Evolutionary conservation across 345 rosid species (phyloP).

Genomic region (Salix exigua): DNA sequence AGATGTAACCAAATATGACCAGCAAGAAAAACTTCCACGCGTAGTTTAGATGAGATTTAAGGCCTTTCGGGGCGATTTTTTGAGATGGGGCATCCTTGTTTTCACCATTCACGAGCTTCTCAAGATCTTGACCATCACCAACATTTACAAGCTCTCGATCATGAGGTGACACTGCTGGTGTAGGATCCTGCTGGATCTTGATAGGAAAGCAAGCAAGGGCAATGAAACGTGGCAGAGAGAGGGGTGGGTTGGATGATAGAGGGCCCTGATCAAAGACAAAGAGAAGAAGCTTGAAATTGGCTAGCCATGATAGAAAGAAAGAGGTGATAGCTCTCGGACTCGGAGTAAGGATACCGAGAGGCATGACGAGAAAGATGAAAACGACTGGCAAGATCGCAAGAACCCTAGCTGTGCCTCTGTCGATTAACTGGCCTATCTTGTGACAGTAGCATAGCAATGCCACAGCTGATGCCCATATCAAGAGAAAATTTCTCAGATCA

Average conservation of each 20-base stretch:
- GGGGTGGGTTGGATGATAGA: conserved; percentile 7
- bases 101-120: background rate
- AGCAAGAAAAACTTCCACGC: conserved; percentile 13
- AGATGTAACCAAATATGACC: conserved; percentile 3
- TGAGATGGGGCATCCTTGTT: background rate
- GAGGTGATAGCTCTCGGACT: background rate
- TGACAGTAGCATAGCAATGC: conserved; percentile 9
- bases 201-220: conserved; percentile 26
- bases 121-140: background rate
- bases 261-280: conserved; percentile 18
- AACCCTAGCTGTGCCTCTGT: background rate
- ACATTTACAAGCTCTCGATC: background rate
- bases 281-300: conserved; percentile 20
- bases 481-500: background rate
- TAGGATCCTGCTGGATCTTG: conserved; percentile 6
- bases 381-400: background rate
- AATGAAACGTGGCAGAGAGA: conserved; percentile 9
- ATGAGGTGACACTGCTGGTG: background rate
- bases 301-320: conserved; percentile 16
- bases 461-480: conserved; percentile 7
- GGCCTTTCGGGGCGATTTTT: background rate
- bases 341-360: conserved; percentile 5
- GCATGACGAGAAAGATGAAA: conserved; percentile 9
- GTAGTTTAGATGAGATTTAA: conserved; percentile 18
- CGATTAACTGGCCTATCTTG: background rate